Percentiles rank a stretch among this genome's conserved stretches.
Conservation (phyloP, 805 yeast genomes). For the Nakazawaea anatomiae region DNA sequence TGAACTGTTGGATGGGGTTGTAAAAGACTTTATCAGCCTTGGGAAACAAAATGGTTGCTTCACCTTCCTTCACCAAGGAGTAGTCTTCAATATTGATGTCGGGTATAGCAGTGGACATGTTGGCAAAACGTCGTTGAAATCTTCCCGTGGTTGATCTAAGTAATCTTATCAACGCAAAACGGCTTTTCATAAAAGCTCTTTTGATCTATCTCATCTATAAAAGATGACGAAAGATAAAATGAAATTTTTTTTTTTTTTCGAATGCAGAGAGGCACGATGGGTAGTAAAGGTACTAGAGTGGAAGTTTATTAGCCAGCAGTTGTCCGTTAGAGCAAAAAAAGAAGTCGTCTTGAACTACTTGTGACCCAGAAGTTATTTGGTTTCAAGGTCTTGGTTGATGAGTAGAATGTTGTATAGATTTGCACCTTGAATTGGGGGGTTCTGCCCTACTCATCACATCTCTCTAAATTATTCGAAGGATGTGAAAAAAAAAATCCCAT, state of each 20-base stretch:
- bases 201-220: neutral
- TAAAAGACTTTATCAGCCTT: slow-evolving; percentile 83
- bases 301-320: no score
- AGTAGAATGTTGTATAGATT: no score
- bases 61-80: slow-evolving; percentile 59
- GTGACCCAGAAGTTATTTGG: no score
- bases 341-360: no score
- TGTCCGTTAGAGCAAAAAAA: no score
- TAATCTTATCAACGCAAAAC: neutral
- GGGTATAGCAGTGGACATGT: neutral
- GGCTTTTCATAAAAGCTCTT: neutral
- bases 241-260: neutral
- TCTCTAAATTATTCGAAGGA: neutral
- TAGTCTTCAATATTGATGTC: slow-evolving; percentile 19
- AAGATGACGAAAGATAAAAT: neutral
- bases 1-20: slow-evolving; percentile 95
- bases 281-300: no score
- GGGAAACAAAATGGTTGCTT: slow-evolving; percentile 77
- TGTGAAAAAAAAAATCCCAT: neutral
- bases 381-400: no score
- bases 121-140: neutral
- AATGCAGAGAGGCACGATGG: no score
- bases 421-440: no score
- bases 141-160: neutral
- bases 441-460: neutral